Conservation (phyloP, 2,329 filamentous ascomycete genomes). For the Arthroderma sp. region DNA sequence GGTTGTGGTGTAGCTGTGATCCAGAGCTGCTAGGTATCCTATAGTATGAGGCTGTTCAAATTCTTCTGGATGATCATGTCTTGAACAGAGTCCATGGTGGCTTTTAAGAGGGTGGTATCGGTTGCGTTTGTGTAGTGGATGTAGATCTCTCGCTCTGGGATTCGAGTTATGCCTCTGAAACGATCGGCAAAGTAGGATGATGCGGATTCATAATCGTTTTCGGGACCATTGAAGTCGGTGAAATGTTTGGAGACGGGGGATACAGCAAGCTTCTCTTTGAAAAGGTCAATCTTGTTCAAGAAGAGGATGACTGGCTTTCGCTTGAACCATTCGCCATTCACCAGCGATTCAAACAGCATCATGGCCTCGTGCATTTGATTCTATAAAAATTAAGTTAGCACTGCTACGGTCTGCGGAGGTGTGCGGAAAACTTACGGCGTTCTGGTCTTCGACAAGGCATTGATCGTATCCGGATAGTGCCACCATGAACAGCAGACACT, state of each 20-base stretch:
- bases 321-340: conserved; percentile 76
- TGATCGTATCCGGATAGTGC: conserved; percentile 96
- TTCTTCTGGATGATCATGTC: conserved; percentile 82
- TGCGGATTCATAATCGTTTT: conserved; percentile 58
- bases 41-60: conserved; percentile 64
- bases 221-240: conserved; percentile 62
- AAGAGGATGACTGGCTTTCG: conserved; percentile 72
- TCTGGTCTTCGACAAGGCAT: conserved; percentile 89
- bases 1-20: no score
- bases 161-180: conserved; percentile 62
- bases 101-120: conserved; percentile 64
- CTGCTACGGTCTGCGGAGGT: not conserved
- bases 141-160: conserved; percentile 44
- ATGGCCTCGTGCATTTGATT: conserved; percentile 87
- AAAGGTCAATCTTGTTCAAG: conserved; percentile 78
- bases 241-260: conserved; percentile 65
- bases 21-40: conserved; percentile 5
- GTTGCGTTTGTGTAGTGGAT: conserved; percentile 48
- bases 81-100: conserved; percentile 74
- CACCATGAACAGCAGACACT: conserved; percentile 82
- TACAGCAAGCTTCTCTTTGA: conserved; percentile 59
- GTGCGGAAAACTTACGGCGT: conserved; percentile 54
- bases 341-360: conserved; percentile 76
- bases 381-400: conserved; percentile 29
- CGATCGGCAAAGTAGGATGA: conserved; percentile 74